Conservation (phyloP, 352 stramenopile species). For the Pythium folliculosum region DNA sequence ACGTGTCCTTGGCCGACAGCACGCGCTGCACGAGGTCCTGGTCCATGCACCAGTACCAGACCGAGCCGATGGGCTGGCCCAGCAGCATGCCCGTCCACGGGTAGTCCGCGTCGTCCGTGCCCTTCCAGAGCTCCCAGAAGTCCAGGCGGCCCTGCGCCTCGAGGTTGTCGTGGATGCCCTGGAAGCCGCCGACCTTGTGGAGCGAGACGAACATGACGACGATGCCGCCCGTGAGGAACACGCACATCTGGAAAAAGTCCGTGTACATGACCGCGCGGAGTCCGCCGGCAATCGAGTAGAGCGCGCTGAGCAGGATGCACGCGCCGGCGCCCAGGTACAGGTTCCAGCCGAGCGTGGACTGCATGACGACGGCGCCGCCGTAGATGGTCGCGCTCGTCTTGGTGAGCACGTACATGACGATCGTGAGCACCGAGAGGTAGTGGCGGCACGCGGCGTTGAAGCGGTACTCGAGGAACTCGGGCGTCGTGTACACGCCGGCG, state of each 20-base stretch:
- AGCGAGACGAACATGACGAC: slow-evolving; percentile 57
- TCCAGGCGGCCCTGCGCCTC: slow-evolving; percentile 40
- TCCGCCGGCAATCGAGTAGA: slow-evolving; percentile 64
- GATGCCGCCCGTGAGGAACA: slow-evolving; percentile 61
- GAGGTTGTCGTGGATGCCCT: slow-evolving; percentile 51
- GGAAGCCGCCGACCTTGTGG: slow-evolving; percentile 57
- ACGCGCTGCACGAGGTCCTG: slow-evolving; percentile 70
- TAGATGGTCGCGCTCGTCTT: slow-evolving; percentile 75
- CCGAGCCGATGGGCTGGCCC: slow-evolving; percentile 54
- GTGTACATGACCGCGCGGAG: slow-evolving; percentile 74
- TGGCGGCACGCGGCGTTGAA: slow-evolving; percentile 11
- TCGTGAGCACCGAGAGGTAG: slow-evolving; percentile 49
- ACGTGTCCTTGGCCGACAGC: slow-evolving; percentile 67
- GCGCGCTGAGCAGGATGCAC: slow-evolving; percentile 51
- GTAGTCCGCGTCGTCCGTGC: slow-evolving; percentile 53
- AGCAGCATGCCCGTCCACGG: slow-evolving; percentile 76
- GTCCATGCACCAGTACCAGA: slow-evolving; percentile 82
- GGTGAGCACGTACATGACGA: slow-evolving; percentile 70
- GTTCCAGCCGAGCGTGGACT: slow-evolving; percentile 63
- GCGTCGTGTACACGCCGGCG: slow-evolving; percentile 7
- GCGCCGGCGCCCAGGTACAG: slow-evolving; percentile 50
- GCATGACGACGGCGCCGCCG: slow-evolving; percentile 60
- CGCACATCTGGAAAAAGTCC: slow-evolving; percentile 69
- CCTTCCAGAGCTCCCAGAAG: slow-evolving; percentile 62
- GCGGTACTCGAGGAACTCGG: slow-evolving; percentile 13